Conservation (phyloP, 2,329 filamentous ascomycete species). For the Fusarium sp. region DNA sequence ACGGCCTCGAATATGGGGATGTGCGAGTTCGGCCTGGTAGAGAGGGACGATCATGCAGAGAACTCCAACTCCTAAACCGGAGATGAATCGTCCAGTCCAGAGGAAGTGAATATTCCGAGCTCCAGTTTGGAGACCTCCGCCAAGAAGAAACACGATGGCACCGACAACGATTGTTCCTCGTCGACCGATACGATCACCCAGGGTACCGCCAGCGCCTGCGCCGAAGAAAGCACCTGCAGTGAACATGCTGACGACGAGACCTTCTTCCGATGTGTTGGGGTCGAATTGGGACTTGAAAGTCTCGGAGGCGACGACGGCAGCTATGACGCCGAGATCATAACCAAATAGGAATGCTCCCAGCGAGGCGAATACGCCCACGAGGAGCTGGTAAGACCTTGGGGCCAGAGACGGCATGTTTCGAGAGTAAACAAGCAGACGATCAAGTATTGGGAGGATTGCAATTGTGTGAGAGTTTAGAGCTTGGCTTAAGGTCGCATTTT, state of each 20-base stretch:
- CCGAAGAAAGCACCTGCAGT: constrained; percentile 27
- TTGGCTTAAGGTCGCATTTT: background rate
- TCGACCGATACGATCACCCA: constrained; percentile 70
- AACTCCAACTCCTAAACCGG: constrained; percentile 68
- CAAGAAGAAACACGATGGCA: constrained; percentile 76
- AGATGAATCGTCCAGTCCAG: constrained; percentile 77
- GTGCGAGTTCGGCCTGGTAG: constrained; percentile 82
- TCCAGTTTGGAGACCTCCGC: constrained; percentile 78
- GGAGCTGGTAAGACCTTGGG: constrained; percentile 62
- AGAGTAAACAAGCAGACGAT: background rate
- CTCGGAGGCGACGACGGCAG: background rate
- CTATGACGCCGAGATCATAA: constrained; percentile 61
- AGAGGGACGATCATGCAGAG: constrained; percentile 61
- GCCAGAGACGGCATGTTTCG: background rate
- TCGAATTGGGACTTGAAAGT: constrained; percentile 1
- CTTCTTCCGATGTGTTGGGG: constrained; percentile 12
- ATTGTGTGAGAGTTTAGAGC: background rate
- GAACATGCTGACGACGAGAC: constrained; percentile 19
- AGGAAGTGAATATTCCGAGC: constrained; percentile 70
- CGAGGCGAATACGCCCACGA: constrained; percentile 67
- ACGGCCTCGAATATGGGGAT: constrained; percentile 80
- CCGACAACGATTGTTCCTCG: constrained; percentile 78
- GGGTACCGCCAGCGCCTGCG: constrained; percentile 9
- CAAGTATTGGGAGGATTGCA: background rate
- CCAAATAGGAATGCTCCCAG: constrained; percentile 67